Evolutionary conservation across 1,284 basidiomycete species (phyloP), one percentile per base, ranked within the genome.

Genomic region (Ceratobasidium sp.): DNA sequence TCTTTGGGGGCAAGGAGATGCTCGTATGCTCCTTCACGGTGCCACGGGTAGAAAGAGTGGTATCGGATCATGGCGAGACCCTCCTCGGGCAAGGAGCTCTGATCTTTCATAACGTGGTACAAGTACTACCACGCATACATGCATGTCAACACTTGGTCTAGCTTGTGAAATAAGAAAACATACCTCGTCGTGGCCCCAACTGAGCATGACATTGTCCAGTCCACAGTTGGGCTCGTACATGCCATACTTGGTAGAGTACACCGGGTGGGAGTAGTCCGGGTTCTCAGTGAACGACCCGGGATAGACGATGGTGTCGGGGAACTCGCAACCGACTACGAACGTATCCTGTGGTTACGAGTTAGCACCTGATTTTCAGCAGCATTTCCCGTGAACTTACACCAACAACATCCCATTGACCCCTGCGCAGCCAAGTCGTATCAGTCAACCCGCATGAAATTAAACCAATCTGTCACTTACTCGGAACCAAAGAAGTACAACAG

Each of bases 31-130:
- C 85, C 85, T 77, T 93, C 92, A 58, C 91, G 85, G 78, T 94
- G 92, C 92, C 93, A 95, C 80, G 94, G 93, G 81, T 96, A 96
- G 83, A 96, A 96, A 74, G 90, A 92, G 81, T 96, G 94, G 79
- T 93, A 96, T 29, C 94, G 87, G 76, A 96, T 93, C 94, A 96
- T 96, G 29, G 90, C 88, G 40, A 96, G 83, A 0, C 85, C 94
- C 75, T 92, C 93, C 65, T 86, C 84, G 0, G 94, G 94, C 0
- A 96, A 86, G n/a, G 83, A 84, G 74, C 85, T 86, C 76, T 92
- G 91, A 73, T 87, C 86, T 78, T 91, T 91, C 67, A 91, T 79
- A 71, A 92, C 87, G 72, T 89, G 81, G 77, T 91, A 92, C 7
- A 92, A 80, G 75, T 92, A 92, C 89, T 91, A 35, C 13, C 6